Percentiles rank a stretch among this genome's conserved stretches.
Conservation (phyloP, 1,139 yeast genomes). For the Diutina rugosa region DNA sequence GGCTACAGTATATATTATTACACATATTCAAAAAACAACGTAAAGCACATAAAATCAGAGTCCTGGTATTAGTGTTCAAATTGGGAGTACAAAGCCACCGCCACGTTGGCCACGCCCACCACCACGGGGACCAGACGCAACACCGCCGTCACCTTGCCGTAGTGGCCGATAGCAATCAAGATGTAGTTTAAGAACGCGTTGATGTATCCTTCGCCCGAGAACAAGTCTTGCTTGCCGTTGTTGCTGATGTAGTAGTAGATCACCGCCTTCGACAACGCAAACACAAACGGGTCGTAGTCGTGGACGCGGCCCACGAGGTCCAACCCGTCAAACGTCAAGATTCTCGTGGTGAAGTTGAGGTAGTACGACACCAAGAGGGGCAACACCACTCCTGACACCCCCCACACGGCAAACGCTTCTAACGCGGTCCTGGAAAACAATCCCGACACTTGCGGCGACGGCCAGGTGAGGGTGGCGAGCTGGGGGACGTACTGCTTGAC, state of each 20-base stretch:
- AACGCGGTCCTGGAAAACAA: conserved; percentile 17
- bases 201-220: conserved; percentile 19
- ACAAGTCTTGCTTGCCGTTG: conserved; percentile 12
- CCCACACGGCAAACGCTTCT: conserved; percentile 29
- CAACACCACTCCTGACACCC: conserved; percentile 20
- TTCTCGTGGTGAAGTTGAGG: conserved; percentile 38
- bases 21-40: background rate
- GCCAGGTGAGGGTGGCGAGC: conserved; percentile 12
- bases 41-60: background rate
- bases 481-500: conserved; percentile 22
- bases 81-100: conserved; percentile 40
- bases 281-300: conserved; percentile 44
- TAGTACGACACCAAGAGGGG: conserved; percentile 39
- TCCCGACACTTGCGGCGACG: conserved; percentile 24
- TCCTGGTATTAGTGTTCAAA: conserved; percentile 22
- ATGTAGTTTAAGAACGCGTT: conserved; percentile 23
- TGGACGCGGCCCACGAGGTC: conserved; percentile 26
- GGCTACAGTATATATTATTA: background rate
- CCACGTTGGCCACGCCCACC: conserved; percentile 33
- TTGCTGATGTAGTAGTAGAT: conserved; percentile 28
- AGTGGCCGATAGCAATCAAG: conserved; percentile 25
- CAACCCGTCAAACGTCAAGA: conserved; percentile 2
- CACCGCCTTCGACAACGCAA: conserved; percentile 37
- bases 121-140: conserved; percentile 39
- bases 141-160: conserved; percentile 16